Evolutionary conservation across 768 basidiomycete species (phyloP), one percentile per base, ranked within the genome.

Genomic region (Russula sp.): DNA sequence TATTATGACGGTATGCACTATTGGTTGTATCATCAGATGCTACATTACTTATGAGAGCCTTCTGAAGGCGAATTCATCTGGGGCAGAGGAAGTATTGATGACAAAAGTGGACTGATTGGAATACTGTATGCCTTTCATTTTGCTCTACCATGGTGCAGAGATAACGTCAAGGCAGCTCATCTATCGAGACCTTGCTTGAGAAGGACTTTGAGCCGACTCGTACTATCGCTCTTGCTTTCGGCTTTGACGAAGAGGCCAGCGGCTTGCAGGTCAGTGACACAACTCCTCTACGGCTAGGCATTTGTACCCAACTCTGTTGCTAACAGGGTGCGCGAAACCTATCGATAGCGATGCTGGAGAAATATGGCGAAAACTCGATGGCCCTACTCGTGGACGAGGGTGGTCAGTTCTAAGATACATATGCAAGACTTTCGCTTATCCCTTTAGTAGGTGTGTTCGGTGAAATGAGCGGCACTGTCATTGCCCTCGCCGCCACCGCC

Each of bases 331-430:
- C 86, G 9, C 72, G 72, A 31, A 69, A 70, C 4, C 75, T 89
- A 47, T 76, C 77, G 0, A 69, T 74, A 11, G 75, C 75, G 50
- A 74, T 97, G 35, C 71, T 83, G 52, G 67, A 78, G 3, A 79
- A 77, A 16, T 95, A 90, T 70, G 94, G 93, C 40, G 71, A 81
- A 63, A 73, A 92, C 69, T 81, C 83, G 4, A 84, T 92, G 70
- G 84, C 89, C 0, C 79, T 96, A 71, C 73, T 97, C 49, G 79
- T 98, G 39, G 95, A 98, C 70, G 95, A 98, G 77, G 94, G 94
- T 37, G 83, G 91, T 85, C 72, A 69, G 77, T 72, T 11, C 11
- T 44, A 10, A 49, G 40, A 11, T 7, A 47, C 44, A 14, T 18
- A 6, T 27, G 27, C 27, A 9, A 16, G 2, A 22, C 34, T 39